Evolutionary conservation across 176 grass and related monocot genomes (phyloP).

Genomic region (Phoenix roebelenii): DNA sequence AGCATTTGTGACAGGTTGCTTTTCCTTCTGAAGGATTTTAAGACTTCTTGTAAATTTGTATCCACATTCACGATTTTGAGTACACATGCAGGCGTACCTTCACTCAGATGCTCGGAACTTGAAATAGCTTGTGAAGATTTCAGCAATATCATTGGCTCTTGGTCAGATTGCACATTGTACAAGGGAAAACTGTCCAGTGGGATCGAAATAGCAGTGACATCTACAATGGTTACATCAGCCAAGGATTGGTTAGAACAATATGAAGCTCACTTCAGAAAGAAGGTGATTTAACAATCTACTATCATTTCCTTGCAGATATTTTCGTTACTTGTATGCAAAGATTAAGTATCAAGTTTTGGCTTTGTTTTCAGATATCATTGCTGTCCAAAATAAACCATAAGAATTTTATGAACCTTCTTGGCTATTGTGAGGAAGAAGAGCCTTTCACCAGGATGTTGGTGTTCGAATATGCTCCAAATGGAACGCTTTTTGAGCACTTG

Average conservation of each 20-base stretch:
- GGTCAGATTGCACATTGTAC: conserved; percentile 47
- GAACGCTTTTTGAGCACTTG: conserved; percentile 87
- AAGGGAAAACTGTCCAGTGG: conserved; percentile 84
- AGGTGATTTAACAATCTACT: conserved; percentile 19
- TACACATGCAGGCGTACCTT: conserved; percentile 38
- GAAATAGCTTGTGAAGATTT: conserved; percentile 82
- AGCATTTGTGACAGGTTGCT: conserved; percentile 40
- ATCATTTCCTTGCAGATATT: background rate
- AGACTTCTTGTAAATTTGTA: background rate
- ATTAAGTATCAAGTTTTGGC: background rate
- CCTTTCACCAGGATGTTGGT: conserved; percentile 84
- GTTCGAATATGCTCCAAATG: conserved; percentile 73
- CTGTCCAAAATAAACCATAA: conserved; percentile 83
- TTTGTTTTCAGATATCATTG: conserved; percentile 40
- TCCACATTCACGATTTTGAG: conserved; percentile 3
- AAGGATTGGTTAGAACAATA: conserved; percentile 33
- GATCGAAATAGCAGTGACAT: conserved; percentile 77
- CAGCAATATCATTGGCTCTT: conserved; percentile 61
- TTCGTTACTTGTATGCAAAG: too few species aligned
- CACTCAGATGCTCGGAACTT: conserved; percentile 46
- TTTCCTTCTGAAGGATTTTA: conserved; percentile 12
- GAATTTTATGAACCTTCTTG: conserved; percentile 83
- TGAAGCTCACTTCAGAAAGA: conserved; percentile 55
- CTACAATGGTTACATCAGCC: conserved; percentile 25
- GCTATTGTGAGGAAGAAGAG: conserved; percentile 46